A percentile compares a stretch with the other conserved stretches of the same genome.
These are phyloP conservation scores for Polygonum maritimum DNA, from an alignment of 148 eudicot species.

Conservation along the genomic window DNA sequence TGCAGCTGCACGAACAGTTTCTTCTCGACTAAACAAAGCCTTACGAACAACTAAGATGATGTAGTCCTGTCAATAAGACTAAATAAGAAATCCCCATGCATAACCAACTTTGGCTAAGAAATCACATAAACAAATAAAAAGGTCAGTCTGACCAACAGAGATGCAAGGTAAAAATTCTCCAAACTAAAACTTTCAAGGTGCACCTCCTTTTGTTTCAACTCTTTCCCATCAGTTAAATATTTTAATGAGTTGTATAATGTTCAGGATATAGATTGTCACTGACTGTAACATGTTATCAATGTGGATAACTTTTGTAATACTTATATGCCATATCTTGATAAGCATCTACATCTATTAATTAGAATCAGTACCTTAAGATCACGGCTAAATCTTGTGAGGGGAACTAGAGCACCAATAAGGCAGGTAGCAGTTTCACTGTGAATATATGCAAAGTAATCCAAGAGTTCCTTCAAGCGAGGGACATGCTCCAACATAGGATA, in stretches of 20 bases:
- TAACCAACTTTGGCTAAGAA: not conserved
- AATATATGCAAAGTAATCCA: constrained; percentile 53
- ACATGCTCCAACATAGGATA: constrained; percentile 37
- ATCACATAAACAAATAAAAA: not conserved
- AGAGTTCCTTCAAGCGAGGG: constrained; percentile 45
- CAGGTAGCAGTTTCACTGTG: constrained; percentile 28
- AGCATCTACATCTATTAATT: not conserved
- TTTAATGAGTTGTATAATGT: not conserved
- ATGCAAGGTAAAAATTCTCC: not conserved
- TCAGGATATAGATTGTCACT: not conserved
- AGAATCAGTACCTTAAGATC: constrained; percentile 37
- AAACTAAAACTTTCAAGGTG: not conserved
- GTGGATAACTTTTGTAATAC: not conserved
- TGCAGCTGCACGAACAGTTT: constrained; percentile 43
- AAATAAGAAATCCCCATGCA: not conserved
- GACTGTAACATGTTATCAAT: not conserved
- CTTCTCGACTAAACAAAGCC: constrained; percentile 57
- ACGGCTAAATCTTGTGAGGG: constrained; percentile 35
- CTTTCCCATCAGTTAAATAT: not conserved
- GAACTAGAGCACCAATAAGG: constrained; percentile 32
- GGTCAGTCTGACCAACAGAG: not conserved
- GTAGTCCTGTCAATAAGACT: constrained; percentile 30
- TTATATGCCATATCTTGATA: not conserved
- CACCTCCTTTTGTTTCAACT: not conserved
- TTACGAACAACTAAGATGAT: constrained; percentile 44